Percentiles rank a stretch among this genome's conserved stretches.
These are phyloP conservation scores for Scenedesmus sp. DNA, from an alignment of 163 green algal genomes.

Conservation along the genomic window DNA sequence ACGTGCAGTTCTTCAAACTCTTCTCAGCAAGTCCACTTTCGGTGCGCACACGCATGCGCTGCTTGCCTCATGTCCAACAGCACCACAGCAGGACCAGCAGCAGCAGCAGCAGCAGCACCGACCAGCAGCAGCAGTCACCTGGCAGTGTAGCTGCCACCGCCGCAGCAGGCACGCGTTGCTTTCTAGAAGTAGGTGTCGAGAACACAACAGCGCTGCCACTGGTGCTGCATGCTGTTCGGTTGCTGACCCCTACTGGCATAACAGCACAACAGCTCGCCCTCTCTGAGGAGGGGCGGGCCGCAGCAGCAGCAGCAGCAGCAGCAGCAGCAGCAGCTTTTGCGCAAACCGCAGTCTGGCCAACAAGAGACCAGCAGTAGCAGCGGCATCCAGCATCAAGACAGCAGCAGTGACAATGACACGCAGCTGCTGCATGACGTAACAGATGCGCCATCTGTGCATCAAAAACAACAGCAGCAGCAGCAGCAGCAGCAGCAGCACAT, in stretches of 20 bases:
- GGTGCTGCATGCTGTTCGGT: constrained; percentile 45
- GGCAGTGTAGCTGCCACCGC: neutral
- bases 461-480: constrained; percentile 18
- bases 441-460: constrained; percentile 16
- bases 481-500: constrained; percentile 10
- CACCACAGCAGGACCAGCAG: neutral
- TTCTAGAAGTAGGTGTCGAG: constrained; percentile 42
- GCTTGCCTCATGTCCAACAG: constrained; percentile 46
- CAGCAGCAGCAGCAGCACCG: constrained; percentile 29
- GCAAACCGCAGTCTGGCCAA: neutral
- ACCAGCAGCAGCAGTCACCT: constrained; percentile 15
- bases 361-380: neutral
- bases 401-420: neutral
- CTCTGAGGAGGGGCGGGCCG: neutral
- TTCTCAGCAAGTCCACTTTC: constrained; percentile 23
- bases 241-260: constrained; percentile 6
- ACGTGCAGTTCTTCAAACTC: constrained; percentile 56
- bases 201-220: constrained; percentile 23
- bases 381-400: neutral
- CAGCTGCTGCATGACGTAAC: constrained; percentile 6
- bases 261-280: neutral
- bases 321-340: constrained; percentile 32
- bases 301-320: constrained; percentile 27
- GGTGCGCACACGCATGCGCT: constrained; percentile 44
- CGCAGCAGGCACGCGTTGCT: constrained; percentile 25